phyloP scores from a whole-genome alignment of 352 stramenopile genomes.

The Phytophthora agathidicida region DNA sequence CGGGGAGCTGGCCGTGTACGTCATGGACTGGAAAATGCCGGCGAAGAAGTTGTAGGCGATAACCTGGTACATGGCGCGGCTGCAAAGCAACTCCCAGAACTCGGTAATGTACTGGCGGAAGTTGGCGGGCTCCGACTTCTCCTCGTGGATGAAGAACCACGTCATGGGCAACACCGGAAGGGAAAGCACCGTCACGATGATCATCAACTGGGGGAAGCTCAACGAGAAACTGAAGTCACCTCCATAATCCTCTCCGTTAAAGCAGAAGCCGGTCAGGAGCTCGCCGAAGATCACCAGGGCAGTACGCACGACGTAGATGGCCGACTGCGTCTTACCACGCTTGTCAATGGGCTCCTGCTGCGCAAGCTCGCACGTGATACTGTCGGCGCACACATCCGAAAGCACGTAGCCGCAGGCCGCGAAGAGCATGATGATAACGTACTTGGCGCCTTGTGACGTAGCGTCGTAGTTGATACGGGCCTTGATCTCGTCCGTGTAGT shows the following conservation, averaged over 20 bases:
- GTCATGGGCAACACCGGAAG: conserved; percentile 36
- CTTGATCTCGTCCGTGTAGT: conserved; percentile 35
- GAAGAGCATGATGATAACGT: conserved; percentile 77
- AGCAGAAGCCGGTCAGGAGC: conserved; percentile 44
- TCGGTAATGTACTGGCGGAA: conserved; percentile 32
- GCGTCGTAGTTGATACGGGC: conserved; percentile 43
- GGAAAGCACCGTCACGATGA: conserved; percentile 37
- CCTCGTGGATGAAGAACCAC: conserved; percentile 42
- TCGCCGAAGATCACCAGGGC: conserved; percentile 39
- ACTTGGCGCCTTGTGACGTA: conserved; percentile 44
- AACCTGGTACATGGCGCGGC: conserved; percentile 46
- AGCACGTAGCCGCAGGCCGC: conserved; percentile 78
- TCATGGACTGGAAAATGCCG: conserved; percentile 34
- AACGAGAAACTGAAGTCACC: conserved; percentile 59
- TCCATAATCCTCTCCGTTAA: conserved; percentile 66
- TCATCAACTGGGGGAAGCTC: conserved; percentile 57
- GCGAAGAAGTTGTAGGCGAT: conserved; percentile 42
- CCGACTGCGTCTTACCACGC: conserved; percentile 47
- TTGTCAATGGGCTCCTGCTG: conserved; percentile 49
- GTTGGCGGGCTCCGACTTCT: conserved; percentile 26
- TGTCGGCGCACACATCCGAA: conserved; percentile 77
- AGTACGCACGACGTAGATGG: conserved; percentile 54
- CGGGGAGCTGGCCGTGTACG: conserved; percentile 31
- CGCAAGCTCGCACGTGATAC: conserved; percentile 48
- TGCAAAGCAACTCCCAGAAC: conserved; percentile 38